Base-by-base conservation (phyloP, 2,329 filamentous ascomycete genomes). In the Monilinia vaccinii-corymbosi region DNA sequence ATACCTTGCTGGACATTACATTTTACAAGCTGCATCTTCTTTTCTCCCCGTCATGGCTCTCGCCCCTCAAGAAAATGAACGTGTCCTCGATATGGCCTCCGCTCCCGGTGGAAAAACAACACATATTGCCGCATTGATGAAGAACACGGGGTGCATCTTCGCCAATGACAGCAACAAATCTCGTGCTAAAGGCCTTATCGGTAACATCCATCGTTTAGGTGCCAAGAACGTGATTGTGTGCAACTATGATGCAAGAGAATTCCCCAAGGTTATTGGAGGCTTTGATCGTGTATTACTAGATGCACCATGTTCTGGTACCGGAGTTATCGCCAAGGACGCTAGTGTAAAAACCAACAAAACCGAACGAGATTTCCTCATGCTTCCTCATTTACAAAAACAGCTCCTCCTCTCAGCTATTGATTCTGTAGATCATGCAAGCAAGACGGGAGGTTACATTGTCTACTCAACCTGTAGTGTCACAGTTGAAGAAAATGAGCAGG, bases 341-440 rank as follows among this genome's bases (percentile, higher is more conserved):
- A 91, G 88, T 65, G 91, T 99, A 68, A 99, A 99, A 81, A 97
- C 93, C 28, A 97, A 97, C 79, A 97, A 97, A 80, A 95, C 89
- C 13, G 91, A 96, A 72, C 87, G 87, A 66, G 94, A 99, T 74
- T 99, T 99, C 78, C 83, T 97, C 74, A 85, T 88, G 70, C 83
- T 99, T 56, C 92, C 94, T 0, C 94, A 99, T 75, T 83, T 91
- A 62, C 94, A 99, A 75, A 97, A 97, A 75, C 92, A 97, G 76
- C 81, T 99, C 60, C 78, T 99, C 14, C 83, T 99, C 32, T 85
- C 91, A 9, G 94, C 94, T 52, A 96, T 99, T 65, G 94, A 99
- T 77, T 96, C 90, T 0, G 90, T 95, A 18, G 91, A 97, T 73
- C 92, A 97, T 72, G 78, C 85, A 55, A 91, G 87, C 74, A 95